phyloP scores from a whole-genome alignment of 2,329 filamentous ascomycete species.

The Acarospora socialis region DNA sequence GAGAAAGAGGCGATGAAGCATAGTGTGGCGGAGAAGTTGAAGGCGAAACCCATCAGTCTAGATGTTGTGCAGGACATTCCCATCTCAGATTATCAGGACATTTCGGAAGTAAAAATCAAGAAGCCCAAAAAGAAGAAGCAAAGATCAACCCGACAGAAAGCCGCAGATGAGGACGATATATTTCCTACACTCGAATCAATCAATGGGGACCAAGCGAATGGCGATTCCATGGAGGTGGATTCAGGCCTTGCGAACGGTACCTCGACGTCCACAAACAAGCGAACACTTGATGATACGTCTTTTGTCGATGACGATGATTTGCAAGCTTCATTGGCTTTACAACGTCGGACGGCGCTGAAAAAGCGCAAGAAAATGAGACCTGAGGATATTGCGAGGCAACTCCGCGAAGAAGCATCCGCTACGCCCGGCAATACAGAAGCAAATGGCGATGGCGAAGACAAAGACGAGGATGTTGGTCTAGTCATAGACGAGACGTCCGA shows the following conservation, averaged over 20 bases:
- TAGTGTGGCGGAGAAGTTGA: conserved; percentile 44
- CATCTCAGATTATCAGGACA: conserved; percentile 75
- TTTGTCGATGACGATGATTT: conserved; percentile 89
- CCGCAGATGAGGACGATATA: conserved; percentile 46
- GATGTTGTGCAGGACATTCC: conserved; percentile 57
- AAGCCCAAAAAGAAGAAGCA: conserved; percentile 81
- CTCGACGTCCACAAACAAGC: conserved; percentile 40
- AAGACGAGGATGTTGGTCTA: conserved; percentile 48
- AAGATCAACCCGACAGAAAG: conserved; percentile 58
- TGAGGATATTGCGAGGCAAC: conserved; percentile 71
- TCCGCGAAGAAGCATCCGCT: conserved; percentile 48
- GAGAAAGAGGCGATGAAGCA: conserved; percentile 42
- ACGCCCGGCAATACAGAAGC: conserved; percentile 31
- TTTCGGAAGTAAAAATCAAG: conserved; percentile 78
- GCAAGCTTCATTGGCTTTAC: conserved; percentile 70
- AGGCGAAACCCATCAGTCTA: conserved; percentile 58
- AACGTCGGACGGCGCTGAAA: conserved; percentile 71
- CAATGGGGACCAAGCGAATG: conserved; percentile 20
- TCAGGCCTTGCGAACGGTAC: conserved; percentile 22
- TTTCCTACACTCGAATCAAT: conserved; percentile 24
- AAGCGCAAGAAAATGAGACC: conserved; percentile 79
- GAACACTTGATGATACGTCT: conserved; percentile 48
- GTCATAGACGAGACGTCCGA: conserved; percentile 94
- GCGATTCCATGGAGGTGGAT: conserved; percentile 64
- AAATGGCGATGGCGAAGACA: conserved; percentile 43